Evolutionary conservation across 176 grass and related monocot species (phyloP), one percentile per base, ranked within the genome.

Genomic region (Rhynchospora pubera): DNA sequence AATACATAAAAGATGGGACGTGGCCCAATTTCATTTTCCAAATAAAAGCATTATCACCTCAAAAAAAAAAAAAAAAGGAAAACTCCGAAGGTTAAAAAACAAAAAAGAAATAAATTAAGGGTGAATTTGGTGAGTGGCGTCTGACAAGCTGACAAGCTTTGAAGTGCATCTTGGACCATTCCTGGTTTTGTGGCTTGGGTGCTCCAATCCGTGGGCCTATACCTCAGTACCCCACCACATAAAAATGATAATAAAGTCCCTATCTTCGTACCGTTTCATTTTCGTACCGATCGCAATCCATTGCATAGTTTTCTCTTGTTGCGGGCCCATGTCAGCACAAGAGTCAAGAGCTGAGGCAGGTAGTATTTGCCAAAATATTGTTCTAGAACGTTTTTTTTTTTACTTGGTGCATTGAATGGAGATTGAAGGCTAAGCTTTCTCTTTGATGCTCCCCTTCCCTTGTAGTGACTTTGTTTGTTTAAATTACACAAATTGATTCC

Each of bases 81-180:
- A 28, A 34, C n/a, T 45, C 43, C n/a, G 13, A 73, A 13, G 7
- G 15, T 39, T 39, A 73, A 75, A 75, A 51, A 11, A 18, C 15
- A 6, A 34, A 65, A 65, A 65, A 65, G 0, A 76, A 46, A 76
- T 51, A 23, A 53, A 23, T 57, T 8, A 57, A 15, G 51, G 24
- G 23, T 4, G 22, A 32, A 32, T 34, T 78, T 78, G 51, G 15
- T 32, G 21, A 30, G 50, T 15, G 74, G 11, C 8, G 22, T 15
- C 72, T 51, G 42, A 5, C 34, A 61, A 39, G 16, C 55, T 62
- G 78, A 80, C 78, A 80, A 79, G 56, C 56, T 80, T 39, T 63
- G 56, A 80, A 80, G 78, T 45, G 78, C 78, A 80, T 80, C 78
- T 81, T 50, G 78, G 78, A 81, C 78, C 78, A 81, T 62, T 62